Percentiles rank a stretch among this genome's conserved stretches.
phyloP scores from a whole-genome alignment of 768 basidiomycete species.

The Naganishia randhawae region DNA sequence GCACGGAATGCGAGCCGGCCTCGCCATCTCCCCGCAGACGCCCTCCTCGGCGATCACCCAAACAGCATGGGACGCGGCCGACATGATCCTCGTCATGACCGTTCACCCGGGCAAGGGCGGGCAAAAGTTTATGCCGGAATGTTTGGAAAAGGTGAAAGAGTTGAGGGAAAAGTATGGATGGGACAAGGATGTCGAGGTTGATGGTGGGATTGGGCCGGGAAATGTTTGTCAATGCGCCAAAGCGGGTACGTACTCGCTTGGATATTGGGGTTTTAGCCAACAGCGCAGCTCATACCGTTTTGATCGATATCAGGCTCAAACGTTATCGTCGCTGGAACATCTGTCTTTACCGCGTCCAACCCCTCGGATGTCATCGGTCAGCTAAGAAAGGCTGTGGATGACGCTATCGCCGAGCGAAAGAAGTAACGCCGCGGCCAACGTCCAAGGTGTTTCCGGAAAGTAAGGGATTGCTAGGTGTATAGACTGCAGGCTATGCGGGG shows the following conservation, averaged over 20 bases:
- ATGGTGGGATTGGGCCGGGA: conserved; percentile 91
- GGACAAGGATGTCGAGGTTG: conserved; percentile 93
- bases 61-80: conserved; percentile 72
- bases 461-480: too few relatives aligned
- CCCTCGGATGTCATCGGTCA: conserved; percentile 72
- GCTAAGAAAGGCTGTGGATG: conserved; percentile 67
- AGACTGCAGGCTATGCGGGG: too few relatives aligned
- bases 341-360: conserved; percentile 77
- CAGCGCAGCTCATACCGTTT: not conserved
- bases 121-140: conserved; percentile 90
- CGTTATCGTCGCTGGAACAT: conserved; percentile 95
- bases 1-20: conserved; percentile 86
- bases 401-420: conserved; percentile 47
- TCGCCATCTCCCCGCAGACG: conserved; percentile 95
- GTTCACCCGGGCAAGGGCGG: conserved; percentile 93
- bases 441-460: too few relatives aligned
- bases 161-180: conserved; percentile 79
- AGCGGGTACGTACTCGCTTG: conserved; percentile 60
- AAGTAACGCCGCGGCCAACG: too few relatives aligned
- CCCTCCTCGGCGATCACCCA: conserved; percentile 83
- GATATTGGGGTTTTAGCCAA: not conserved
- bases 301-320: conserved; percentile 70
- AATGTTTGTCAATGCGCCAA: conserved; percentile 82
- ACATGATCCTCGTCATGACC: conserved; percentile 98
- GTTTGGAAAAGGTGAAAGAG: conserved; percentile 86